phyloP scores from a whole-genome alignment of 305 asterid species.

The Fraxinus baroniana region DNA sequence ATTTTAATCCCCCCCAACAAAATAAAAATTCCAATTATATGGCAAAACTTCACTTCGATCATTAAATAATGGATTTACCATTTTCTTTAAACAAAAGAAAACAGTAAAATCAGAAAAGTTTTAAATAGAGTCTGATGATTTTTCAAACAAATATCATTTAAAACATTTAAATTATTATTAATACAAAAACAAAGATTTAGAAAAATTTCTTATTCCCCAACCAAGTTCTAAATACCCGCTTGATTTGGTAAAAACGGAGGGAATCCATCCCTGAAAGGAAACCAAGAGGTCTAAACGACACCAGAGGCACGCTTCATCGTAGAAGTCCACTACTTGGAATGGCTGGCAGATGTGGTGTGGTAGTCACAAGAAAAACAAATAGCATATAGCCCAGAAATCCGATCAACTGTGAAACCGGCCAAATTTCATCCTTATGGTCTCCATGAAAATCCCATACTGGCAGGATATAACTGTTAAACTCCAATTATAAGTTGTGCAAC shows the following conservation, averaged over 20 bases:
- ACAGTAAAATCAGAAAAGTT: too few species aligned
- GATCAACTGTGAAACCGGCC: neutral
- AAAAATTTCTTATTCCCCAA: neutral
- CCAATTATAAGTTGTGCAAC: slow-evolving; percentile 1
- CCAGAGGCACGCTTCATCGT: neutral
- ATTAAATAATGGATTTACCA: neutral
- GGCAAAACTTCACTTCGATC: neutral
- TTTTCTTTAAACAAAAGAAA: neutral
- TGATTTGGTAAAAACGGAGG: neutral
- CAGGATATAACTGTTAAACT: neutral
- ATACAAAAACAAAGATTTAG: neutral
- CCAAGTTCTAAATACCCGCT: neutral
- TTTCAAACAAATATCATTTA: too few species aligned
- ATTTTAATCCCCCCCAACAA: too few species aligned
- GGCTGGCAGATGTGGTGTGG: neutral
- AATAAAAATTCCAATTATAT: neutral
- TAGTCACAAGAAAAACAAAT: neutral
- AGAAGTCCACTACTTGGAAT: neutral
- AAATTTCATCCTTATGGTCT: neutral
- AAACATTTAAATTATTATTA: neutral
- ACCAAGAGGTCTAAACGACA: neutral
- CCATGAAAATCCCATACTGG: neutral
- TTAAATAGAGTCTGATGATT: neutral
- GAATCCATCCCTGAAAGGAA: neutral
- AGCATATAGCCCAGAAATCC: neutral